Conservation (phyloP, 1,284 basidiomycete genomes). For the Leucoagaricus sp. region DNA sequence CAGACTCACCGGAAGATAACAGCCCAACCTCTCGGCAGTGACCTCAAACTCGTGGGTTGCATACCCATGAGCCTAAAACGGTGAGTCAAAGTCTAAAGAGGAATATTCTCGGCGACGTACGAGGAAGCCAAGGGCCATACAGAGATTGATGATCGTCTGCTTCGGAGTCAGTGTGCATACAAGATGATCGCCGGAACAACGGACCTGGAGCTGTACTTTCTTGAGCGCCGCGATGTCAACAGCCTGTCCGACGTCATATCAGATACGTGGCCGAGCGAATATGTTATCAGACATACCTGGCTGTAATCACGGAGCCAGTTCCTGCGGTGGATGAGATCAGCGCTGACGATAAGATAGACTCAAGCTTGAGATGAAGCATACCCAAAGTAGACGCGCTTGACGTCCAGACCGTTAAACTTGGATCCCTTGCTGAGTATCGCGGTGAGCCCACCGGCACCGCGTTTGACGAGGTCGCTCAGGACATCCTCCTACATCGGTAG, state of each 20-base stretch:
- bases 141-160: constrained; percentile 84
- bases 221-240: constrained; percentile 83
- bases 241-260: constrained; percentile 47
- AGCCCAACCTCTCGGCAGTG: constrained; percentile 83
- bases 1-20: constrained; percentile 74
- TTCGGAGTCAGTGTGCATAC: constrained; percentile 1
- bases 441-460: constrained; percentile 53
- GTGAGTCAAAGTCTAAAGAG: constrained; percentile 8
- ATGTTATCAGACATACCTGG: constrained; percentile 44
- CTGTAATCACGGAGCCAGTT: constrained; percentile 86
- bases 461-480: constrained; percentile 65
- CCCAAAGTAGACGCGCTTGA: constrained; percentile 81
- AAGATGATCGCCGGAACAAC: constrained; percentile 21
- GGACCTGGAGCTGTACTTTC: constrained; percentile 69
- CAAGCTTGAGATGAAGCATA: constrained; percentile 30
- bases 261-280: background rate
- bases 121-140: constrained; percentile 88
- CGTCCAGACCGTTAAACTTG: constrained; percentile 75
- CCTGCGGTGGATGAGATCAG: constrained; percentile 34
- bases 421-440: constrained; percentile 62
- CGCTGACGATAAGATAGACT: constrained; percentile 16
- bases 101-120: constrained; percentile 37
- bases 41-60: constrained; percentile 89
- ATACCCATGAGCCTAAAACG: constrained; percentile 75
- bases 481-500: constrained; percentile 60